Evolutionary conservation across 2,329 filamentous ascomycete species (phyloP), one percentile per base, ranked within the genome.

Genomic region (Aspergillus floridensis): DNA sequence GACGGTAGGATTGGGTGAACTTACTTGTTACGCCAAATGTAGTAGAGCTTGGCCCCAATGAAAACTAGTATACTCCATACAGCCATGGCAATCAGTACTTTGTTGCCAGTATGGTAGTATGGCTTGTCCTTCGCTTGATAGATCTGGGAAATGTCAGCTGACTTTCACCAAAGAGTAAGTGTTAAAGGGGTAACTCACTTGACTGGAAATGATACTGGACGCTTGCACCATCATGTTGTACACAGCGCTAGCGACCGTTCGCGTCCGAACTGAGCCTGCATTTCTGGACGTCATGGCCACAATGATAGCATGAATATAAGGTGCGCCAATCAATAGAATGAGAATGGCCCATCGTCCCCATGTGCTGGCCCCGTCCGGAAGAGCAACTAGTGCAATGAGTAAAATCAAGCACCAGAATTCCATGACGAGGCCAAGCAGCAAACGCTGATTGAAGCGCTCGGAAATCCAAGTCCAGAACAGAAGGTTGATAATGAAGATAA

Each of bases 271-370:
- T 0, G 74, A 76, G 0, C 77, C 77, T 1, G 77, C 74, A 62
- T 79, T 79, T 21, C 77, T 66, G 6, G 76, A 79, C 4, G 76
- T 77, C 58, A 79, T 75, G 4, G 77, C 76, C 32, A 79, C 77
- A 31, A 86, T 5, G 16, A 85, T 78, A 2, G 84, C 83, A 64
- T 86, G 84, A 56, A 85, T 82, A 65, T 86, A 86, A 0, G 84
- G 84, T 59, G 82, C 80, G 2, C 83, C 82, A 11, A 83, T 77
- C 32, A 86, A 76, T 44, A 87, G 66, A 1, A 81, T 82, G 16
- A 82, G 75, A 31, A 86, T 69, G 1, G 76, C 72, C 73, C 80
- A 87, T 16, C 82, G 74, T 0, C 72, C 73, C 84, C 85, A 87
- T 14, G 81, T 73, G 21, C 78, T 77, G 0, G 79, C 79, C 21